phyloP scores from a whole-genome alignment of 179 eudicot species.

The Monotropa hypopitys region DNA sequence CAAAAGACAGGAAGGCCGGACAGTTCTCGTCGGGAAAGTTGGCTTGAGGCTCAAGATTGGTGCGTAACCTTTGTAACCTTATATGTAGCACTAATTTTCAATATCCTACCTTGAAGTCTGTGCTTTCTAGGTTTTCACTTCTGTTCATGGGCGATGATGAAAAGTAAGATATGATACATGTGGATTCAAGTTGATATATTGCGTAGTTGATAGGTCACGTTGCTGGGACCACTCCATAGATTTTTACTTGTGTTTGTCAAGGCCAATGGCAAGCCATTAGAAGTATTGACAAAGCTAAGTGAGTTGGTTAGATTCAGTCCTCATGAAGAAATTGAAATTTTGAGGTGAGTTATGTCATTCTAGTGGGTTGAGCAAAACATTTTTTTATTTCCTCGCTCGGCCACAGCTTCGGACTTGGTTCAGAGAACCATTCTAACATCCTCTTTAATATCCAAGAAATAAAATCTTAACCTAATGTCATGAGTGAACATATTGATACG shows the following conservation, averaged over 20 bases:
- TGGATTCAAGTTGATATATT: too few species aligned
- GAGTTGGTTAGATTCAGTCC: conserved; percentile 71
- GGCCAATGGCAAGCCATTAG: conserved; percentile 66
- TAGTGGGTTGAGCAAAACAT: background rate
- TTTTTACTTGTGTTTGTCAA: conserved; percentile 42
- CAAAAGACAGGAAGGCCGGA: too few species aligned
- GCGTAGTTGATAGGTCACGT: too few species aligned
- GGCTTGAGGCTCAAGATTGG: too few species aligned
- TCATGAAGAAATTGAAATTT: conserved; percentile 71
- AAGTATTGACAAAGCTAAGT: conserved; percentile 56
- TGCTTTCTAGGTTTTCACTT: too few species aligned
- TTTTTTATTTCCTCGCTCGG: background rate
- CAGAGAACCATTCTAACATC: background rate
- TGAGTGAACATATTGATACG: conserved; percentile 87
- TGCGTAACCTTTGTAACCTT: too few species aligned
- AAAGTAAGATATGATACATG: too few species aligned
- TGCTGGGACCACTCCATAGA: too few species aligned
- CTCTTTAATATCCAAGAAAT: conserved; percentile 55
- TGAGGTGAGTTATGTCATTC: conserved; percentile 42
- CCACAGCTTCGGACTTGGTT: background rate
- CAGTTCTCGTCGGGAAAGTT: too few species aligned
- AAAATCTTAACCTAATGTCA: conserved; percentile 88
- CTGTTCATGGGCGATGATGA: too few species aligned
- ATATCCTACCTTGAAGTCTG: too few species aligned
- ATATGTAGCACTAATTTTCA: too few species aligned